Percentiles rank a stretch among this genome's conserved stretches.
Conservation (phyloP, 805 yeast species). For the Candida ovalis region DNA sequence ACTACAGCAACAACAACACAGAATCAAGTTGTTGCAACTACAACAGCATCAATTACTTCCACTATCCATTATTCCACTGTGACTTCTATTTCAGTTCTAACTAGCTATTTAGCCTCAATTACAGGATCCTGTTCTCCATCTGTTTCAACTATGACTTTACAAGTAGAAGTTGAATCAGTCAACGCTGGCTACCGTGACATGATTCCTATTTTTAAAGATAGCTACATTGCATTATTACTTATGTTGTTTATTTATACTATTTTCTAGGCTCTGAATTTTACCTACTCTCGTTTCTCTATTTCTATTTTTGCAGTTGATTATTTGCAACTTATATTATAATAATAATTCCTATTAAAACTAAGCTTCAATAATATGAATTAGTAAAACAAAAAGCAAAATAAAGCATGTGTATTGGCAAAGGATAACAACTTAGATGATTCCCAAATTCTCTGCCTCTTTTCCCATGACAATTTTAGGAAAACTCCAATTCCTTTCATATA, state of each 20-base stretch:
- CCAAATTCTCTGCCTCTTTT: not conserved
- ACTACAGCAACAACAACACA: not conserved
- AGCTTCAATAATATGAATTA: no score
- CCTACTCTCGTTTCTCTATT: no score
- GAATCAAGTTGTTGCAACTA: not conserved
- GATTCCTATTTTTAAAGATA: not conserved
- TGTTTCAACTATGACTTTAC: no score
- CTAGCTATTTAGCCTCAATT: no score
- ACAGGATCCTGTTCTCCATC: no score
- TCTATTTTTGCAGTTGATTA: no score
- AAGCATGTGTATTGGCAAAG: not conserved
- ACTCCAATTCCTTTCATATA: conserved; percentile 16
- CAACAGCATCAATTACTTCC: no score
- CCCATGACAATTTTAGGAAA: conserved; percentile 11
- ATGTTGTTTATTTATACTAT: not conserved
- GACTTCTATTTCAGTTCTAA: no score
- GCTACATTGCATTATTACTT: not conserved
- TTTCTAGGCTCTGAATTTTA: no score
- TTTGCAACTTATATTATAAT: no score
- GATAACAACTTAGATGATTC: not conserved
- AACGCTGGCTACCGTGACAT: not conserved
- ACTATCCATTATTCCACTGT: no score
- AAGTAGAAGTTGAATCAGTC: not conserved
- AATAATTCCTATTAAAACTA: no score
- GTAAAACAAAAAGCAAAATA: not conserved